A percentile compares a stretch with the other conserved stretches of the same genome.
Conservation (phyloP, 148 eudicot species). For the Cornus florida region DNA sequence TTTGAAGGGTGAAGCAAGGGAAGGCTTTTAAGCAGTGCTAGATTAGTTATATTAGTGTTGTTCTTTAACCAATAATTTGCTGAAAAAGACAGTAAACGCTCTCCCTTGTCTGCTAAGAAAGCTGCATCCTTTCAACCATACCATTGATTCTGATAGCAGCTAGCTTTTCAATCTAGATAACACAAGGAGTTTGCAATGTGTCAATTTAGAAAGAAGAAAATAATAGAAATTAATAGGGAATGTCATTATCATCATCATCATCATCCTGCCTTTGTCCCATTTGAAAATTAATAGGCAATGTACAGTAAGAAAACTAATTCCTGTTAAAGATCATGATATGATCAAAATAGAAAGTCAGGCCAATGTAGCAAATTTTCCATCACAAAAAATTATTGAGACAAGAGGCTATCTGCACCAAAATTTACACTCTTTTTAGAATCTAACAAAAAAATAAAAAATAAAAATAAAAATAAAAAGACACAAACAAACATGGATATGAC, state of each 20-base stretch:
- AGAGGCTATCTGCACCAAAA: neutral
- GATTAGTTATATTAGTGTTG: constrained; percentile 17
- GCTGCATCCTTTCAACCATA: constrained; percentile 83
- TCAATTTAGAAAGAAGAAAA: neutral
- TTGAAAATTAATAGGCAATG: neutral
- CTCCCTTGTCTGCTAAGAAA: constrained; percentile 75
- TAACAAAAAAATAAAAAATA: too few relatives aligned
- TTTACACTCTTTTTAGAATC: too few relatives aligned
- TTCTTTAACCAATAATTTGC: constrained; percentile 65
- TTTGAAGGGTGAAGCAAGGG: too few relatives aligned
- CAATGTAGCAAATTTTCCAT: neutral
- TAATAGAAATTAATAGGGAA: too few relatives aligned
- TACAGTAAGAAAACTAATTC: neutral
- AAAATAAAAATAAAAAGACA: too few relatives aligned
- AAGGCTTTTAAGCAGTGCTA: too few relatives aligned
- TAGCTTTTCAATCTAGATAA: constrained; percentile 69
- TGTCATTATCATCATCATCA: too few relatives aligned
- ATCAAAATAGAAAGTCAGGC: neutral
- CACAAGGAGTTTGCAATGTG: constrained; percentile 3
- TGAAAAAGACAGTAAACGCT: constrained; percentile 82
- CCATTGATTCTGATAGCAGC: constrained; percentile 97
- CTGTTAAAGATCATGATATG: neutral
- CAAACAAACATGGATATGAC: too few relatives aligned
- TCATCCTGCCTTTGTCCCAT: too few relatives aligned
- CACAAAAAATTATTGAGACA: neutral